Evolutionary conservation across 108 stramenopile species (phyloP).

Genomic region (Halocafeteria seosinensis): DNA sequence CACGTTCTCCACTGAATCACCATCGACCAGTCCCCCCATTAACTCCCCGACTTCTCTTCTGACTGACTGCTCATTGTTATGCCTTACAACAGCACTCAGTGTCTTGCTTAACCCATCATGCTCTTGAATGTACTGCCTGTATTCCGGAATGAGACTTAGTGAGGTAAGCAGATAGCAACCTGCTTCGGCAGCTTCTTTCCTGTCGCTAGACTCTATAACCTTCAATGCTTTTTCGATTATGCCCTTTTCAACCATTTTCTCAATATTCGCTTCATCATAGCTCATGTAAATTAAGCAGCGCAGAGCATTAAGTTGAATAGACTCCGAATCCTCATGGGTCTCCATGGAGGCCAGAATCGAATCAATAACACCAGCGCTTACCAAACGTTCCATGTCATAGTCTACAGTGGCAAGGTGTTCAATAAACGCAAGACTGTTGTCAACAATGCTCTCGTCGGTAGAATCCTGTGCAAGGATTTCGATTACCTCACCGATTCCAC

Average conservation of each 20-base stretch:
- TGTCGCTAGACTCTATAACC: neutral
- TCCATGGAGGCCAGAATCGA: constrained; percentile 1
- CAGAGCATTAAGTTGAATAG: constrained; percentile 8
- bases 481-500: constrained; percentile 5
- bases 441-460: neutral
- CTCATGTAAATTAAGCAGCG: constrained; percentile 1
- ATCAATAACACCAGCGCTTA: neutral
- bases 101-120: neutral
- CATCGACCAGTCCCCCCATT: neutral
- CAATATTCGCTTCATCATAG: neutral
- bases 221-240: neutral
- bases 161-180: neutral
- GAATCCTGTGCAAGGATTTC: neutral
- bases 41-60: neutral
- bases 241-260: neutral
- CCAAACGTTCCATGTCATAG: neutral
- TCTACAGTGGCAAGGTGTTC: constrained; percentile 3
- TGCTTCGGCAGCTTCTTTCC: neutral
- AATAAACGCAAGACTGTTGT: neutral
- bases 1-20: neutral
- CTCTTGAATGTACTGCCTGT: neutral
- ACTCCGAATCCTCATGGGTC: neutral
- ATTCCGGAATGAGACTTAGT: neutral
- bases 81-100: neutral
- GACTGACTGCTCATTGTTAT: neutral